Percentiles rank a stretch among this genome's conserved stretches.
These are phyloP conservation scores for Aquanectria penicillioides DNA, from an alignment of 2,329 filamentous ascomycete species.

Conservation along the genomic window DNA sequence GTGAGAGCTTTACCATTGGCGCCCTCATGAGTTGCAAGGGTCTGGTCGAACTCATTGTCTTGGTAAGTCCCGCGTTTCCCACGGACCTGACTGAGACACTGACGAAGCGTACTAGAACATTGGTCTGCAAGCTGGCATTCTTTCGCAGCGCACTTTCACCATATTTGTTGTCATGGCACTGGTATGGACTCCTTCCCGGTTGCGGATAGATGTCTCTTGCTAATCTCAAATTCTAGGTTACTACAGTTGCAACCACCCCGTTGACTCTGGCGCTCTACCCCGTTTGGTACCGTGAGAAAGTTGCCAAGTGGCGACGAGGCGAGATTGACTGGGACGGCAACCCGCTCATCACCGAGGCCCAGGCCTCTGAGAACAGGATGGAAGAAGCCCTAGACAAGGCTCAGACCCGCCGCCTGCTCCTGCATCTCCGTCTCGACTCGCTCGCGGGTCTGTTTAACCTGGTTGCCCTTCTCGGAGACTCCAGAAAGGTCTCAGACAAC, in stretches of 20 bases:
- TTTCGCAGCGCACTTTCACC: slow-evolving; percentile 85
- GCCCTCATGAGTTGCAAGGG: slow-evolving; percentile 97
- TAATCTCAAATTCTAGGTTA: too few species aligned
- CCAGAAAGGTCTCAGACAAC: slow-evolving; percentile 19
- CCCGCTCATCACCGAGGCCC: slow-evolving; percentile 42
- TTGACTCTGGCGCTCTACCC: slow-evolving; percentile 80
- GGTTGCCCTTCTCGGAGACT: slow-evolving; percentile 39
- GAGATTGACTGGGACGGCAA: slow-evolving; percentile 85
- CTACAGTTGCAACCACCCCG: slow-evolving; percentile 85
- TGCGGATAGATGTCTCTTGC: too few species aligned
- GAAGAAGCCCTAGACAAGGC: slow-evolving; percentile 41
- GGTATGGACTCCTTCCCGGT: too few species aligned
- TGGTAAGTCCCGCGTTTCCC: slow-evolving; percentile 63
- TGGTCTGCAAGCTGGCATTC: slow-evolving; percentile 82
- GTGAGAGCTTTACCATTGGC: slow-evolving; percentile 89
- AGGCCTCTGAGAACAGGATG: slow-evolving; percentile 39
- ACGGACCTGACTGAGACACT: neutral
- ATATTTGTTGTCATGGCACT: slow-evolving; percentile 96
- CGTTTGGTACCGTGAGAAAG: slow-evolving; percentile 64
- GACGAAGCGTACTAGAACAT: slow-evolving; percentile 61
- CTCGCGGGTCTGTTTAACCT: slow-evolving; percentile 44
- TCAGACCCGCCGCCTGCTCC: slow-evolving; percentile 36
- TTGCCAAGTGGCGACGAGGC: slow-evolving; percentile 73
- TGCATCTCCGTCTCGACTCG: slow-evolving; percentile 44
- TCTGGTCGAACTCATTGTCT: slow-evolving; percentile 92